Conservation (phyloP, 805 yeast species). For the Candida golubevii region DNA sequence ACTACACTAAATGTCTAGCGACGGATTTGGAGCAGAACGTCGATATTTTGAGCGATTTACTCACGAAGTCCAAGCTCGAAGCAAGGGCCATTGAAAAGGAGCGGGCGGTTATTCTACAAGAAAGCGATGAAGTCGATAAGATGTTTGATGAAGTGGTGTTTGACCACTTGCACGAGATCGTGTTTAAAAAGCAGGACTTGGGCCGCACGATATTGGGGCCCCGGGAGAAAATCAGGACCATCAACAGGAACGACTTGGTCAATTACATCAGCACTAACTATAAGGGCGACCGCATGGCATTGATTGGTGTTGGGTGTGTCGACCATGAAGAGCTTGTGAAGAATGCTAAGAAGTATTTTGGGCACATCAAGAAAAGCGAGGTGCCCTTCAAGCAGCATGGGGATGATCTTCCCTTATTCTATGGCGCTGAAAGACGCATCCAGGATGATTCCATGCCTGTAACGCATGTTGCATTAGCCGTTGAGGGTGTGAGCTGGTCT, state of each 20-base stretch:
- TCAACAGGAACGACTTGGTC: conserved; percentile 69
- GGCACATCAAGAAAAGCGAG: conserved; percentile 56
- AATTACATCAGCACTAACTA: conserved; percentile 81
- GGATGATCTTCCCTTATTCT: conserved; percentile 71
- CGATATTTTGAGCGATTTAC: conserved; percentile 82
- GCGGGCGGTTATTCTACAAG: conserved; percentile 93
- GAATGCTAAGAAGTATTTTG: conserved; percentile 73
- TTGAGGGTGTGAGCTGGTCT: conserved; percentile 98
- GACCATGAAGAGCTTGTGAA: conserved; percentile 79
- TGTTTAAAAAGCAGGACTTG: conserved; percentile 84
- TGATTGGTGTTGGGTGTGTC: conserved; percentile 95
- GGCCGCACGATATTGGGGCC: conserved; percentile 98
- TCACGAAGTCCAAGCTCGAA: conserved; percentile 81
- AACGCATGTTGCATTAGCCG: conserved; percentile 88
- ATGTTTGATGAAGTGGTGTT: conserved; percentile 98
- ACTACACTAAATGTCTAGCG: conserved; percentile 83
- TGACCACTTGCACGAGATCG: conserved; percentile 92
- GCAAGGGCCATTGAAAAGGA: conserved; percentile 87
- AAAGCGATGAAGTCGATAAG: conserved; percentile 95
- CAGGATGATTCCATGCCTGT: conserved; percentile 80
- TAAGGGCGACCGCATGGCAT: conserved; percentile 94
- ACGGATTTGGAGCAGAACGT: conserved; percentile 81
- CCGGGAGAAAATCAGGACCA: conserved; percentile 76
- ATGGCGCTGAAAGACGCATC: conserved; percentile 81
- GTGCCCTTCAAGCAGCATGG: conserved; percentile 72